Conservation (phyloP, 2,329 filamentous ascomycete species). For the Aspergillus quadrilineatus region DNA sequence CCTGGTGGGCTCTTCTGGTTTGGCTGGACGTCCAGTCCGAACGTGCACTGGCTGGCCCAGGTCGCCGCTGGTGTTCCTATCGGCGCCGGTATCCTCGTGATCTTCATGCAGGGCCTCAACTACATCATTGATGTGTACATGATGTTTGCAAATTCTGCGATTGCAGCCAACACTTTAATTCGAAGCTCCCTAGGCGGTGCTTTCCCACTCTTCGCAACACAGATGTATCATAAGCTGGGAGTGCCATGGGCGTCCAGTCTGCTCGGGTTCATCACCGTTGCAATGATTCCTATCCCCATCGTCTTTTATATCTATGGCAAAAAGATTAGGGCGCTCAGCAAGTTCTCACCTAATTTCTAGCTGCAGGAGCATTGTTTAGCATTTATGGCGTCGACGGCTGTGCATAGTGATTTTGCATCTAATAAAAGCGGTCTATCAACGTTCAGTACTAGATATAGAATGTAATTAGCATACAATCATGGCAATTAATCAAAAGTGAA, state of each 20-base stretch:
- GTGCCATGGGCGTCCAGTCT: conserved; percentile 39
- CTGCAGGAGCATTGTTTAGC: not conserved
- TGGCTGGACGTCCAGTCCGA: conserved; percentile 45
- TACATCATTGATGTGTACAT: conserved; percentile 44
- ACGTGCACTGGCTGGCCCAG: conserved; percentile 47
- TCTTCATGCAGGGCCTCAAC: conserved; percentile 42
- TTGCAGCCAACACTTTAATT: conserved; percentile 38
- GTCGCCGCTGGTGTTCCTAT: conserved; percentile 45
- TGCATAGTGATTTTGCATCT: conserved; percentile 3
- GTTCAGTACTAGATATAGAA: not conserved
- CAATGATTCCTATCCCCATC: conserved; percentile 47
- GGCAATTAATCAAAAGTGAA: not conserved
- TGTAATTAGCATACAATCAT: not conserved
- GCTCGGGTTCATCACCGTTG: conserved; percentile 38
- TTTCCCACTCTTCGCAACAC: conserved; percentile 30
- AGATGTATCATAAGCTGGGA: conserved; percentile 38
- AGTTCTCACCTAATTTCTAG: conserved; percentile 36
- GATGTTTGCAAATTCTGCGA: conserved; percentile 40
- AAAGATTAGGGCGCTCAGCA: conserved; percentile 45
- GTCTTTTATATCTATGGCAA: conserved; percentile 49
- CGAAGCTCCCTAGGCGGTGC: conserved; percentile 35
- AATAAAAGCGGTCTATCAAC: not conserved
- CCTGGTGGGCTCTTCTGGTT: conserved; percentile 51
- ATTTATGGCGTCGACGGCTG: not conserved
- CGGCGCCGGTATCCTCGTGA: conserved; percentile 44